Base-by-base conservation (phyloP, 2,329 filamentous ascomycete genomes). In the Coccinonectria pachysandricola region DNA sequence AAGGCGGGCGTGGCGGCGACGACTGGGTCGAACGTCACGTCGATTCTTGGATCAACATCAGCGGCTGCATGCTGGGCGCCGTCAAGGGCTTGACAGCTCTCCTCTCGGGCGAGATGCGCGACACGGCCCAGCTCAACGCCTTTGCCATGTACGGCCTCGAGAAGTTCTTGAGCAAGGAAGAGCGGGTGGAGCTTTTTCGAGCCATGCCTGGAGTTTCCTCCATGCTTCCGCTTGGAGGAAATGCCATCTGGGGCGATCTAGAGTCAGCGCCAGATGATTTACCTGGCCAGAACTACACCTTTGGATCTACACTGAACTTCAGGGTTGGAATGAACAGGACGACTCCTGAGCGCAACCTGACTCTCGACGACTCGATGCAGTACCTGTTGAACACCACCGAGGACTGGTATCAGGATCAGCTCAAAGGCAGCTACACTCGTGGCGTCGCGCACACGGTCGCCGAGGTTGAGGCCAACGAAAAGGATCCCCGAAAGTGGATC, bases 41-140 rank as follows among this genome's bases (percentile, higher is more conserved):
- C 26, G 91, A 92, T 40, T 81, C 84, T 3, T 98, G 92, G 87
- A 92, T 98, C 62, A 98, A 98, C 52, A 86, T 98, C 45, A 91
- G 82, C 40, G 91, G 91, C 5, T 98, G 88, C 56, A 95, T 98
- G 88, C 75, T 98, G 5, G 91, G 91, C 9, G 86, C 91, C 2
- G 66, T 86, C 31, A 98, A 98, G 59, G 88, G 82, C 32, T 60
- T 96, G 18, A 83, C 91, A 1, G 88, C 91, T 0, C 72, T 96
- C 0, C 64, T 98, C 2, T 95, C 87, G 0, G 91, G 91, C 15
- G 91, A 98, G 56, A 98, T 98, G 91, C 85, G 88, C 40, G 91
- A 98, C 48, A 98, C 91, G 0, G 91, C 88, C 1, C 91, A 96
- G 54, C 71, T 98, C 12, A 96, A 96, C 45, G 75, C 88, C 3